phyloP scores from a whole-genome alignment of 2,329 filamentous ascomycete genomes.

The Cercospora berteroae region DNA sequence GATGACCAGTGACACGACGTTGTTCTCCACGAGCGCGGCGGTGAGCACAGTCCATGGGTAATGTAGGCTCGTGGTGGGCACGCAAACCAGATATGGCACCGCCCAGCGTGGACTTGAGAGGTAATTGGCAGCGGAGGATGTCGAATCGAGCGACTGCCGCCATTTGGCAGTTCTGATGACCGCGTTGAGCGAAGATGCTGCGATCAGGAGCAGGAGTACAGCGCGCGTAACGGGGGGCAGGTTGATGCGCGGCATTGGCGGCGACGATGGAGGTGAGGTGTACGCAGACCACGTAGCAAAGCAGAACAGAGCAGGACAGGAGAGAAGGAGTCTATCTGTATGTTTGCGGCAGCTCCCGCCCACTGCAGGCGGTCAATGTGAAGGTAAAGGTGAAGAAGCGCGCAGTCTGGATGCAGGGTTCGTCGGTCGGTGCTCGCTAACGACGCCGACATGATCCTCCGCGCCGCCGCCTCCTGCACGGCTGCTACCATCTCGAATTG shows the following conservation, averaged over 20 bases:
- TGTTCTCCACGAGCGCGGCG: slow-evolving; percentile 86
- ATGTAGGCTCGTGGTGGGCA: slow-evolving; percentile 77
- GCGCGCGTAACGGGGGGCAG: slow-evolving; percentile 87
- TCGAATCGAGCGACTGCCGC: slow-evolving; percentile 37
- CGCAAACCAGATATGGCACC: slow-evolving; percentile 78
- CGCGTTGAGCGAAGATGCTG: slow-evolving; percentile 79
- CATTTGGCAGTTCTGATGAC: slow-evolving; percentile 71
- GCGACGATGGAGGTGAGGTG: background rate
- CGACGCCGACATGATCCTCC: background rate
- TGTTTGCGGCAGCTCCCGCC: background rate
- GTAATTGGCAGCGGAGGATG: slow-evolving; percentile 35
- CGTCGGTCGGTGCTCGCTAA: background rate
- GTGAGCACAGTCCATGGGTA: slow-evolving; percentile 93
- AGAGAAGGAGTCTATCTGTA: background rate
- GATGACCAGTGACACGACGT: slow-evolving; percentile 79
- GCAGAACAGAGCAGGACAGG: background rate
- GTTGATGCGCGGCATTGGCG: slow-evolving; percentile 63
- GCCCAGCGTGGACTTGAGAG: slow-evolving; percentile 35
- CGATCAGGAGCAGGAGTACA: slow-evolving; percentile 70
- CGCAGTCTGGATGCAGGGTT: background rate
- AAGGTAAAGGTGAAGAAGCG: background rate
- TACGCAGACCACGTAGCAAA: background rate
- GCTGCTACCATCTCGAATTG: background rate
- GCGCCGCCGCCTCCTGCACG: background rate
- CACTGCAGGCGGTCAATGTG: background rate